Evolutionary conservation across 2,329 filamentous ascomycete species (phyloP).

Genomic region (Diaporthe ampelina): DNA sequence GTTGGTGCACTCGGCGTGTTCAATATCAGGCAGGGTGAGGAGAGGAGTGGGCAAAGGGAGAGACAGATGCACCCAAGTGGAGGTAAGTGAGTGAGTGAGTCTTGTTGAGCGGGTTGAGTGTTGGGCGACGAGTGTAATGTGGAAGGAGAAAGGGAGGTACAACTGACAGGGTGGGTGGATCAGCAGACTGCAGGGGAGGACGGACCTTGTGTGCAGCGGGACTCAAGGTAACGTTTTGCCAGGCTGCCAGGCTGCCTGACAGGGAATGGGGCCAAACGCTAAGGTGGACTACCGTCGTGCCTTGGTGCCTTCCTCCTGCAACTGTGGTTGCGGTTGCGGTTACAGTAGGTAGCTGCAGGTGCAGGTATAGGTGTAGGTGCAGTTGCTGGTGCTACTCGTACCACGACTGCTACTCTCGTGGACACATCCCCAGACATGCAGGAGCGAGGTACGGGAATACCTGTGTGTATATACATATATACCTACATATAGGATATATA

Average conservation of each 20-base stretch:
- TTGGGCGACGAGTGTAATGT: slow-evolving; percentile 18
- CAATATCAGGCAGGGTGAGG: not conserved
- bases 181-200: not conserved
- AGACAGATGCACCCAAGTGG: not conserved
- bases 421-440: not conserved
- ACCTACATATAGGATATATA: not conserved
- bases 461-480: not conserved
- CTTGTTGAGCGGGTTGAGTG: slow-evolving; percentile 14
- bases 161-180: too few species aligned
- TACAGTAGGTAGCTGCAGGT: not conserved
- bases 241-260: not conserved
- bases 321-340: not conserved
- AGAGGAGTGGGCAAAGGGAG: not conserved
- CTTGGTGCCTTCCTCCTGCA: not conserved
- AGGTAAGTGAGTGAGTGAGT: not conserved
- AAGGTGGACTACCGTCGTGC: slow-evolving; percentile 6
- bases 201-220: slow-evolving; percentile 21
- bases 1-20: not conserved
- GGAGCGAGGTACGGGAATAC: slow-evolving; percentile 14
- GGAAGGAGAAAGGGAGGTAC: slow-evolving; percentile 4
- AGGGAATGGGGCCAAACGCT: slow-evolving; percentile 21
- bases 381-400: too few species aligned
- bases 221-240: slow-evolving; percentile 31
- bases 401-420: too few species aligned
- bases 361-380: too few species aligned